Evolutionary conservation across 805 yeast genomes (phyloP), one percentile per base, ranked within the genome.

Genomic region (Suhomyces tanzawaensis): DNA sequence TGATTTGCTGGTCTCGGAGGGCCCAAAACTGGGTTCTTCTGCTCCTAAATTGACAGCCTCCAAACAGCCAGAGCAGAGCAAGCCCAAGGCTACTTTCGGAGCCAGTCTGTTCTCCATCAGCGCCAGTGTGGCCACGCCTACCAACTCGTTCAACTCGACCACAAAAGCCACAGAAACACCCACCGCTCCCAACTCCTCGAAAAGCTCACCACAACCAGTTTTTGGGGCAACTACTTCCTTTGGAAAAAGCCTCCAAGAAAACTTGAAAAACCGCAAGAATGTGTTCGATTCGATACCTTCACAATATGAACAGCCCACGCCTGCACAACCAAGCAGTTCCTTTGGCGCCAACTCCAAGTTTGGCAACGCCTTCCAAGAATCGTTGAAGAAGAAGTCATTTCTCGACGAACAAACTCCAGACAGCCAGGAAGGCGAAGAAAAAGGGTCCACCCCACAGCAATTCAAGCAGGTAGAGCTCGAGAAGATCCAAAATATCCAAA

Each of bases 391-490:
- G 49, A 72, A 78, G 54, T 77, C 86, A 4, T 74, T 82, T 35
- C 76, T 82, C 48, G 84, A 81, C 37, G 62, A 62, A 5, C 30
- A 23, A n/a, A 18, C 39, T 7, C 15, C 41, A 48, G 14, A 19
- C 7, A 6, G 18, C 8, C 37, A 49, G 11, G 49, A 47, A 25
- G 45, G 46, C 7, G 52, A 49, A 13, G 46, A 41, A 18, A 38
- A 40, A 26, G 32, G 36, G 33, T 19, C 18, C 31, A 29, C 55
- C 16, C 53, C 62, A 9, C 69, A 54, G 43, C 71, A 51, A 57
- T 78, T 72, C 52, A 72, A 72, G 51, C 77, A 73, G 45, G 81
- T 85, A 6, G 85, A 81, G 40, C 63, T 83, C 31, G 73, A 72
- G 34, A 79, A 74, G 50, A 57, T 55, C 7, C 78, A 77, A 46